phyloP scores from a whole-genome alignment of 345 rosid species.

The Triadica sebifera region DNA sequence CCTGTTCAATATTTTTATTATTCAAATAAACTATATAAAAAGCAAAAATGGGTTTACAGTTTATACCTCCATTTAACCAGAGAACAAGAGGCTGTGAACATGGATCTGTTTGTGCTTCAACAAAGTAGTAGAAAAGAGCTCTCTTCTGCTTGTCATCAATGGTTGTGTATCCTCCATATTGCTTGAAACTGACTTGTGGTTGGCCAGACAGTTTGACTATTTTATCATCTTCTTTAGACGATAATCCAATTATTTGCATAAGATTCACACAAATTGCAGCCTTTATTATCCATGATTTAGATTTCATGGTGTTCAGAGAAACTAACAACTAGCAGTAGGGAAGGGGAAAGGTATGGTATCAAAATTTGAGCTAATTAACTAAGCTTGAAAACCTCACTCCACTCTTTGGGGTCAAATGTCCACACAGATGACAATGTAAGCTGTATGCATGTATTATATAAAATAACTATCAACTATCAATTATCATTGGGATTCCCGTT shows the following conservation, averaged over 20 bases:
- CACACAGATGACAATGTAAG: too few relatives aligned
- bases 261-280: background rate
- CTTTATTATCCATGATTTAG: background rate
- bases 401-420: too few relatives aligned
- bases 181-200: constrained; percentile 13
- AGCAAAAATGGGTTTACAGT: background rate
- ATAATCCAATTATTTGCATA: background rate
- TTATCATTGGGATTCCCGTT: too few relatives aligned
- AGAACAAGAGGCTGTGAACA: constrained; percentile 15
- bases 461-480: too few relatives aligned
- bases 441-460: too few relatives aligned
- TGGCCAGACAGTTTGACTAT: constrained; percentile 20
- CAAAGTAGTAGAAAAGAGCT: constrained; percentile 21
- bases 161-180: constrained; percentile 14
- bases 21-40: too few relatives aligned
- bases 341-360: too few relatives aligned
- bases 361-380: too few relatives aligned
- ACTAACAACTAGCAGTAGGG: too few relatives aligned
- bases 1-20: too few relatives aligned
- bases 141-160: constrained; percentile 12
- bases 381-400: too few relatives aligned
- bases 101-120: constrained; percentile 18
- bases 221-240: background rate
- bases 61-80: constrained; percentile 20
- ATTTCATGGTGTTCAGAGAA: background rate